Conservation (phyloP, 129 eudicot genomes). For the Silybum marianum region DNA sequence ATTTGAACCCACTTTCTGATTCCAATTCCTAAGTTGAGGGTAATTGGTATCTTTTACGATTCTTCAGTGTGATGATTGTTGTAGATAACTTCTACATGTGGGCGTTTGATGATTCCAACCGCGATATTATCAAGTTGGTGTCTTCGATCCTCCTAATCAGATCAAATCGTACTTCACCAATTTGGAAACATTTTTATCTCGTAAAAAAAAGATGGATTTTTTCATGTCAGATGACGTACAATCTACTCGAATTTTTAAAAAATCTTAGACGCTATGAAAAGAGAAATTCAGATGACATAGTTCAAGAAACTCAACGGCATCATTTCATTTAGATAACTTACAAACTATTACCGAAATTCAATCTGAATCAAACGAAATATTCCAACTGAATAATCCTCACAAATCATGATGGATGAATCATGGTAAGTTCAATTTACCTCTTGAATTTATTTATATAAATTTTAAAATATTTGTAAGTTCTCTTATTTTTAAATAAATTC, state of each 20-base stretch:
- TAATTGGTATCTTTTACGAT: constrained; percentile 16
- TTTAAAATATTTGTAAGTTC: too few species aligned
- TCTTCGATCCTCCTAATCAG: neutral
- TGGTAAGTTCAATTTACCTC: too few species aligned
- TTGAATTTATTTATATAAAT: too few species aligned
- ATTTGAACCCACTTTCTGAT: constrained; percentile 24
- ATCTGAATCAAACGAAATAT: too few species aligned
- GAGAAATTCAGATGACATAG: too few species aligned
- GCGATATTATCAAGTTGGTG: neutral
- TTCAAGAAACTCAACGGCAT: too few species aligned
- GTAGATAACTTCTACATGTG: neutral
- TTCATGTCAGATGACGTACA: neutral
- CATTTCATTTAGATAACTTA: too few species aligned
- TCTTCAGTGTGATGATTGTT: neutral
- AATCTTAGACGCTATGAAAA: neutral
- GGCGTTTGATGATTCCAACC: neutral
- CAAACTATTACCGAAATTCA: too few species aligned
- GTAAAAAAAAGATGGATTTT: neutral
- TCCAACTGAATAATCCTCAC: too few species aligned
- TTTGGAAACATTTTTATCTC: neutral
- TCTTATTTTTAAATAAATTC: too few species aligned
- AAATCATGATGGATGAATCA: too few species aligned
- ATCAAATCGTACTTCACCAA: neutral
- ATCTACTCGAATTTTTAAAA: neutral
- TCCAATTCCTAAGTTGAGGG: constrained; percentile 23